Percentiles rank a stretch among this genome's conserved stretches.
Evolutionary conservation across 768 basidiomycete genomes (phyloP).

Genomic region (Lepiota subincarnata): DNA sequence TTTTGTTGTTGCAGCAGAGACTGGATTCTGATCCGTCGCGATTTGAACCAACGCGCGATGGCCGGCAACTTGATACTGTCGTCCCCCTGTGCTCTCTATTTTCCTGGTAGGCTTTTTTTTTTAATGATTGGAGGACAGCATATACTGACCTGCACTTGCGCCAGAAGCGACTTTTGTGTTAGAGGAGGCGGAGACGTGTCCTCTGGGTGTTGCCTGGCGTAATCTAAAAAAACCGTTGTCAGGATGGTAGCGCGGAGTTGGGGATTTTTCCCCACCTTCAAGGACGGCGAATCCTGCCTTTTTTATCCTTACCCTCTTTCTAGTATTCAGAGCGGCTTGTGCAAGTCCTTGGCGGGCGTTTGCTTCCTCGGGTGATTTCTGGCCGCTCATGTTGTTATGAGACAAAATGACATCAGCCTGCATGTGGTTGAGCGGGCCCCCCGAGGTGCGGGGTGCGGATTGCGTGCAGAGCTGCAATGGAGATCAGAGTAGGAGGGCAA

Average conservation of each 20-base stretch:
- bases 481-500: no score
- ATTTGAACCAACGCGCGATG: constrained; percentile 1
- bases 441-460: no score
- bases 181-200: constrained; percentile 1
- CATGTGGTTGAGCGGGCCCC: no score
- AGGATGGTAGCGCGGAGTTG: neutral
- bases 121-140: neutral
- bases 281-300: no score
- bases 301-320: no score
- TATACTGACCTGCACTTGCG: constrained; percentile 1
- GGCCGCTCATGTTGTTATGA: no score
- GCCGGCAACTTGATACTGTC: neutral
- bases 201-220: constrained; percentile 5
- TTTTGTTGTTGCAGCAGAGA: neutral
- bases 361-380: no score
- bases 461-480: no score
- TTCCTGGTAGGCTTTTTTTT: neutral
- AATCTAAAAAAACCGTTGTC: neutral
- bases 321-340: no score
- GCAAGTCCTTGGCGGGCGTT: no score
- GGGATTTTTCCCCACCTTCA: no score
- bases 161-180: neutral
- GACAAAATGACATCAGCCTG: no score
- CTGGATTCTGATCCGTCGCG: neutral
- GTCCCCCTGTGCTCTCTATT: neutral